These are phyloP conservation scores for Penicillium sclerotiorum DNA, from an alignment of 2,329 filamentous ascomycete species.

Conservation along the genomic window DNA sequence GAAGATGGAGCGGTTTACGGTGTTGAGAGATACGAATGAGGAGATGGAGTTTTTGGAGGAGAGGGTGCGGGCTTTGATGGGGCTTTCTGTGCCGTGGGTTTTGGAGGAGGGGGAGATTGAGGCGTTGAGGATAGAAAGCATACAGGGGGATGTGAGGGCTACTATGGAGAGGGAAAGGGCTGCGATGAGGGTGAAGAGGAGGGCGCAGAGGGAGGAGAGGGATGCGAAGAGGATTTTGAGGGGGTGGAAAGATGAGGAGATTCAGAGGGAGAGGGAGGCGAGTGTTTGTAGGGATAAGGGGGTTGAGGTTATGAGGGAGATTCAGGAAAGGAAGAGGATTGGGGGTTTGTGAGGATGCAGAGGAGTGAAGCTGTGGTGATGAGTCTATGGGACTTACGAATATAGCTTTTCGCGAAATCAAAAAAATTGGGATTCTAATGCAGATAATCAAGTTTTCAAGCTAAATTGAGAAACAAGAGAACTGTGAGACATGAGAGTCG, in stretches of 20 bases:
- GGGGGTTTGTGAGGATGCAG: background rate
- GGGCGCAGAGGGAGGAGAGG: slow-evolving; percentile 36
- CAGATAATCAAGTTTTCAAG: slow-evolving; percentile 1
- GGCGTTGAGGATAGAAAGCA: slow-evolving; percentile 44
- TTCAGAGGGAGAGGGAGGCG: slow-evolving; percentile 39
- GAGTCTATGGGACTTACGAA: too few relatives aligned
- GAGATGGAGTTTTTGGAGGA: slow-evolving; percentile 59
- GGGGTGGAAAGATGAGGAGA: slow-evolving; percentile 46
- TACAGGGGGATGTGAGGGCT: slow-evolving; percentile 42
- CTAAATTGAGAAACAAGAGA: background rate
- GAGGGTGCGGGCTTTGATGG: slow-evolving; percentile 51
- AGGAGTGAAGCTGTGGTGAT: too few relatives aligned
- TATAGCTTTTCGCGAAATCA: background rate
- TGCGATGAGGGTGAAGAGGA: slow-evolving; percentile 28
- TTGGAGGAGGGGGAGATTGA: slow-evolving; percentile 49
- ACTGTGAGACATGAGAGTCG: slow-evolving; percentile 13
- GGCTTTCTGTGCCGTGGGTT: slow-evolving; percentile 58
- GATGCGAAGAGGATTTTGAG: slow-evolving; percentile 39
- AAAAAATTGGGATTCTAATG: background rate
- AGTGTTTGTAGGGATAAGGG: slow-evolving; percentile 34
- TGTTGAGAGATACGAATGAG: slow-evolving; percentile 55
- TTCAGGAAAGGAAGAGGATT: slow-evolving; percentile 7
- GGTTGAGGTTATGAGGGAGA: slow-evolving; percentile 26
- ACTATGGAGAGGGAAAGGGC: slow-evolving; percentile 40
- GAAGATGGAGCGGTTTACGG: slow-evolving; percentile 55